phyloP scores from a whole-genome alignment of 2,329 filamentous ascomycete genomes.

The Chlorencoelia australis region DNA sequence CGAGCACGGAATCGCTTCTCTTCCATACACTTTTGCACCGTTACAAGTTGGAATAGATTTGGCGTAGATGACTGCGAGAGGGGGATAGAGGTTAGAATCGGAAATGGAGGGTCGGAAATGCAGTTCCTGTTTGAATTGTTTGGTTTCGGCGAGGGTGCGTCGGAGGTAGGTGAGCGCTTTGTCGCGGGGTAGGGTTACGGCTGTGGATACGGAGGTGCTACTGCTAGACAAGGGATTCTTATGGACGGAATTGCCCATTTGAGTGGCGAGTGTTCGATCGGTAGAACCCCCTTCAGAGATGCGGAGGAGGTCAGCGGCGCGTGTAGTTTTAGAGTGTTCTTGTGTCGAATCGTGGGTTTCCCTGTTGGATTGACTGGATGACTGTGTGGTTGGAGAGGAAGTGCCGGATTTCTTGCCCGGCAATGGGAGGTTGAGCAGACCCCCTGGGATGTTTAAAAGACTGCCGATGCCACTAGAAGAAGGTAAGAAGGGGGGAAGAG shows the following conservation, averaged over 20 bases:
- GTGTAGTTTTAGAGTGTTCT: constrained; percentile 18
- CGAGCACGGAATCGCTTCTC: constrained; percentile 62
- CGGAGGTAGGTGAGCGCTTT: constrained; percentile 53
- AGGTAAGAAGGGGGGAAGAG: constrained; percentile 43
- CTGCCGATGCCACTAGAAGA: constrained; percentile 30
- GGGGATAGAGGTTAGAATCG: constrained; percentile 65
- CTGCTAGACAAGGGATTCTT: no score
- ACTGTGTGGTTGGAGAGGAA: constrained; percentile 10
- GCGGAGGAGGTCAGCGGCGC: constrained; percentile 19
- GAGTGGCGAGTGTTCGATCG: constrained; percentile 22
- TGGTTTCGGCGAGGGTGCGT: constrained; percentile 61
- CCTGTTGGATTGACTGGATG: constrained; percentile 19
- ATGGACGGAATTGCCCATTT: constrained; percentile 20
- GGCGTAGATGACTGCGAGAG: constrained; percentile 73
- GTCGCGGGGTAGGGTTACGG: constrained; percentile 26
- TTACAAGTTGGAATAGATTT: constrained; percentile 81
- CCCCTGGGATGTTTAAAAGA: constrained; percentile 25
- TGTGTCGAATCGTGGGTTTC: constrained; percentile 8
- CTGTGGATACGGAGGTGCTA: constrained; percentile 24
- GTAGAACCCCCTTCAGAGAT: constrained; percentile 18
- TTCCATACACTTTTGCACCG: constrained; percentile 62
- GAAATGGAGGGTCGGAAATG: constrained; percentile 50
- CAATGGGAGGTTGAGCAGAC: constrained; percentile 25
- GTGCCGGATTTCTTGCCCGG: constrained; percentile 20
- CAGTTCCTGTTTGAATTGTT: constrained; percentile 67